Percentiles rank a stretch among this genome's conserved stretches.
These are phyloP conservation scores for Fraxinus excelsior DNA, from an alignment of 257 asterid species.

Conservation along the genomic window DNA sequence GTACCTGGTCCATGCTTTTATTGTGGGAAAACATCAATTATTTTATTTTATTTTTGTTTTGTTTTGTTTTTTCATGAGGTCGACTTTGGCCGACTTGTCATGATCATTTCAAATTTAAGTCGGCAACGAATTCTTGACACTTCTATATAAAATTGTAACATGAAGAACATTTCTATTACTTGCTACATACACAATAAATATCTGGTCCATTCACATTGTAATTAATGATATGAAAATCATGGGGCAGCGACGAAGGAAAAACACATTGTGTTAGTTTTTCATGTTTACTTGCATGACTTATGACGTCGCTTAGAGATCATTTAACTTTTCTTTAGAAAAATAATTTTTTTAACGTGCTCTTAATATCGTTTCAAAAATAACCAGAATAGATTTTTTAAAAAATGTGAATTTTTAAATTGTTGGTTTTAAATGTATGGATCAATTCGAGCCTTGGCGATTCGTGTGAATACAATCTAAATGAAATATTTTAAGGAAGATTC, in stretches of 20 bases:
- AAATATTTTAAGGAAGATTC: conserved; percentile 25
- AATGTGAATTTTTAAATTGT: neutral
- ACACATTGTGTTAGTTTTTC: neutral
- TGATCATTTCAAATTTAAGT: neutral
- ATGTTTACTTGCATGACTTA: neutral
- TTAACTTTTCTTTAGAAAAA: neutral
- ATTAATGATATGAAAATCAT: neutral
- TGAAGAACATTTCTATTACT: too few relatives aligned
- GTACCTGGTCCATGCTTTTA: neutral
- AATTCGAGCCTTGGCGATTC: neutral
- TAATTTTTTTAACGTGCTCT: too few relatives aligned
- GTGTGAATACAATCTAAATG: neutral
- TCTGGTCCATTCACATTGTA: neutral
- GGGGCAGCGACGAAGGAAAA: neutral
- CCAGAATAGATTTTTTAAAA: too few relatives aligned
- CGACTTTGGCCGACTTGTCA: neutral
- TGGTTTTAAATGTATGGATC: neutral
- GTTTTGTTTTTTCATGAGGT: neutral
- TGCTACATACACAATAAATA: neutral
- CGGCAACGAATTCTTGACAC: neutral
- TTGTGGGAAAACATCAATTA: neutral
- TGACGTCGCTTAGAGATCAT: neutral
- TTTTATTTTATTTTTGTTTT: neutral
- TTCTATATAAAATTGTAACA: too few relatives aligned
- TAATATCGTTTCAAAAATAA: neutral